A percentile compares a stretch with the other conserved stretches of the same genome.
Evolutionary conservation across 2,329 filamentous ascomycete species (phyloP).

Genomic region (Scolecobasidium constrictum): DNA sequence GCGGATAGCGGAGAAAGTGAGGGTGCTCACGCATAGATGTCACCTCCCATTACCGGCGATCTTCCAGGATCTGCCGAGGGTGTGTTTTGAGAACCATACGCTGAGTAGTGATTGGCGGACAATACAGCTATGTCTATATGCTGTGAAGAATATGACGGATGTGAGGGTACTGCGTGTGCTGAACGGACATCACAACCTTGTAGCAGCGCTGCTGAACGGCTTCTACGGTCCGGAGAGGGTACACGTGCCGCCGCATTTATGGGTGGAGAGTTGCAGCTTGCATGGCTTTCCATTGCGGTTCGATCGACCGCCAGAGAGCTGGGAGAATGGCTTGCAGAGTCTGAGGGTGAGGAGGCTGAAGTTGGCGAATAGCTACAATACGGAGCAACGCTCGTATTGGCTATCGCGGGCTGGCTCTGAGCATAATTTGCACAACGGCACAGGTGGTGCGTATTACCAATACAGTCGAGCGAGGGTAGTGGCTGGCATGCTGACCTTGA

Average conservation of each 20-base stretch:
- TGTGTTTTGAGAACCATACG: conserved; percentile 26
- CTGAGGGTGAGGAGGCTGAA: conserved; percentile 30
- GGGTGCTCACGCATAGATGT: conserved; percentile 33
- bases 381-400: conserved; percentile 16
- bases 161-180: conserved; percentile 34
- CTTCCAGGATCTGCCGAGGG: conserved; percentile 30
- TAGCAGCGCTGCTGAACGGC: conserved; percentile 26
- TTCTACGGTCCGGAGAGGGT: conserved; percentile 25
- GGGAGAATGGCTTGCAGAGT: conserved; percentile 26
- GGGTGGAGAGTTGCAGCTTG: conserved; percentile 34
- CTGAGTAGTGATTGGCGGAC: conserved; percentile 30
- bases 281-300: conserved; percentile 17
- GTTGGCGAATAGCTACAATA: conserved; percentile 14
- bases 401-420: conserved; percentile 21
- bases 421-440: conserved; percentile 19
- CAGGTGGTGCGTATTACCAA: background rate
- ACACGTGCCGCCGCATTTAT: conserved; percentile 27
- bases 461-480: too few relatives aligned
- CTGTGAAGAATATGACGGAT: conserved; percentile 29
- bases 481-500: too few relatives aligned
- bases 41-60: conserved; percentile 34
- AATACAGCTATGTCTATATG: conserved; percentile 26
- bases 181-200: conserved; percentile 31
- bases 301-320: conserved; percentile 12
- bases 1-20: conserved; percentile 30